phyloP scores from a whole-genome alignment of 768 basidiomycete species.

The Mycena venus region DNA sequence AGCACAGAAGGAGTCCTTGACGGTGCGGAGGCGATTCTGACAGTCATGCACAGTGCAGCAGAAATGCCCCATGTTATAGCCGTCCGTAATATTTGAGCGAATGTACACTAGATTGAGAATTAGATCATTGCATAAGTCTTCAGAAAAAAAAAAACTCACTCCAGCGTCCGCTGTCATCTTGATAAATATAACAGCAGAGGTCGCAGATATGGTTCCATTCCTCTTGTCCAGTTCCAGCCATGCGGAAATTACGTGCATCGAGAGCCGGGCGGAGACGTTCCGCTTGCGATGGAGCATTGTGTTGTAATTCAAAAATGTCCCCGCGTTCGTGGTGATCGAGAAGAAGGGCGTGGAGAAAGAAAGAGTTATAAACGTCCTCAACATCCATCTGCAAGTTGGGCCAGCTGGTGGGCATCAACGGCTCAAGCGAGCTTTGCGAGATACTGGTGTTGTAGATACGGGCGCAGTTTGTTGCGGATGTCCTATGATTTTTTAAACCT shows the following conservation, averaged over 20 bases:
- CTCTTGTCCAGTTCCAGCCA: slow-evolving; percentile 44
- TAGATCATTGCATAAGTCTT: not conserved
- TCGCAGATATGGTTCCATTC: slow-evolving; percentile 48
- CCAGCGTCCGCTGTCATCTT: slow-evolving; percentile 14
- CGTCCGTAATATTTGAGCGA: slow-evolving; percentile 10
- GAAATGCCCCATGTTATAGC: slow-evolving; percentile 1
- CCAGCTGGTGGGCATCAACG: slow-evolving; percentile 30
- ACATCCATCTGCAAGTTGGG: slow-evolving; percentile 23
- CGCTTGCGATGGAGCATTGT: slow-evolving; percentile 34
- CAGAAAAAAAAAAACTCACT: too few relatives aligned
- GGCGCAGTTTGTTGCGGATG: slow-evolving; percentile 33
- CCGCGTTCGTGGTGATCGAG: slow-evolving; percentile 34
- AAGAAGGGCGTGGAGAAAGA: slow-evolving; percentile 38
- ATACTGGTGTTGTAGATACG: slow-evolving; percentile 42
- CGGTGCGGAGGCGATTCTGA: not conserved
- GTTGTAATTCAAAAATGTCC: slow-evolving; percentile 28
- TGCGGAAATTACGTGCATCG: slow-evolving; percentile 37
- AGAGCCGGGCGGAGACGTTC: slow-evolving; percentile 37
- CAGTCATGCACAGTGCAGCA: slow-evolving; percentile 9
- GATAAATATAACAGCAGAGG: slow-evolving; percentile 37
- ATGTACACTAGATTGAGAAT: not conserved
- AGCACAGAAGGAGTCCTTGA: not conserved
- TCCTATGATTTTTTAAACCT: slow-evolving; percentile 26
- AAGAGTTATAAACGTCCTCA: slow-evolving; percentile 42
- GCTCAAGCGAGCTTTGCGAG: not conserved